Evolutionary conservation across 2,329 filamentous ascomycete genomes (phyloP).

Genomic region (Pseudogymnoascus sp.): DNA sequence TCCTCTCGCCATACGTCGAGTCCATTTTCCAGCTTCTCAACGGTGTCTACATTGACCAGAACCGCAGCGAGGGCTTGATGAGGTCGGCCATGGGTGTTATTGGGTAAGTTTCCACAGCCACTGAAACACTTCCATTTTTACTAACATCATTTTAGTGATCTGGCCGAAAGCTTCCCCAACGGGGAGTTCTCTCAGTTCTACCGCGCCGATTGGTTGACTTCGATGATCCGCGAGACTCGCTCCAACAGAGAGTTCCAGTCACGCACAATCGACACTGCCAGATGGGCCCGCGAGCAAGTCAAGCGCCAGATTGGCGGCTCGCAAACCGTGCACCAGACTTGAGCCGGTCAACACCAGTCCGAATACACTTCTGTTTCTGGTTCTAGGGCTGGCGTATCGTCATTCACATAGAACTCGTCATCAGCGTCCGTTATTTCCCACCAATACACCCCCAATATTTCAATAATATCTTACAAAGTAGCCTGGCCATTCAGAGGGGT

Average conservation of each 20-base stretch:
- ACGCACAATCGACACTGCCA: slow-evolving; percentile 86
- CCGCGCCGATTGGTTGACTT: slow-evolving; percentile 82
- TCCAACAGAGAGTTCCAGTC: slow-evolving; percentile 76
- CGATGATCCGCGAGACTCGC: slow-evolving; percentile 86
- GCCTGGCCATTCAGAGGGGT: slow-evolving; percentile 26
- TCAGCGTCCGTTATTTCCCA: slow-evolving; percentile 9
- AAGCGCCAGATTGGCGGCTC: slow-evolving; percentile 70
- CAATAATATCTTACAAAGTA: slow-evolving; percentile 11
- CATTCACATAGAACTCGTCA: slow-evolving; percentile 11
- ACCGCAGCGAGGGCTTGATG: slow-evolving; percentile 85
- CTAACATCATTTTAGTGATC: slow-evolving; percentile 52
- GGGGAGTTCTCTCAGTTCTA: slow-evolving; percentile 79
- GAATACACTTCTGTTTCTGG: slow-evolving; percentile 4
- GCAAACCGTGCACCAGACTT: slow-evolving; percentile 26
- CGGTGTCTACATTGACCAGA: slow-evolving; percentile 69
- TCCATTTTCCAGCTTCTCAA: slow-evolving; percentile 83
- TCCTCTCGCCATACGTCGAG: slow-evolving; percentile 68
- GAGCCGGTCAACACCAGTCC: slow-evolving; percentile 15
- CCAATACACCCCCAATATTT: slow-evolving; percentile 3
- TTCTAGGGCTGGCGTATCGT: slow-evolving; percentile 7
- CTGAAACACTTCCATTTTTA: background rate
- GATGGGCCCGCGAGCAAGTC: slow-evolving; percentile 95
- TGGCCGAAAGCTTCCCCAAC: slow-evolving; percentile 86
- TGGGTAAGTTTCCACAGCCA: slow-evolving; percentile 53
- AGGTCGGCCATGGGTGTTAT: slow-evolving; percentile 95